Conservation (phyloP, 176 grass and related monocot genomes). For the Juncus effusus region DNA sequence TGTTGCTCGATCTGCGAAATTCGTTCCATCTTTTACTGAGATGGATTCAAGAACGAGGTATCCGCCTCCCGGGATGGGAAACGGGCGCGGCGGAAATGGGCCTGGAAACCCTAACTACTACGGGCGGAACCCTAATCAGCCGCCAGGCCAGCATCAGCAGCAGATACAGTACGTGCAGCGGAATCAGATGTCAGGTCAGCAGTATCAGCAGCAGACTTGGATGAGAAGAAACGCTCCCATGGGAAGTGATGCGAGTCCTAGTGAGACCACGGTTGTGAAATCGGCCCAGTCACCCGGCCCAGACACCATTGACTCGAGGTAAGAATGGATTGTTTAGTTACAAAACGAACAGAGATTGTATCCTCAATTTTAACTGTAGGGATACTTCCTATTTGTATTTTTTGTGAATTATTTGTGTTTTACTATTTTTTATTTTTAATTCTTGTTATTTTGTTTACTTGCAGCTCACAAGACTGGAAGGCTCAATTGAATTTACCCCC, state of each 20-base stretch:
- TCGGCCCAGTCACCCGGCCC: constrained; percentile 26
- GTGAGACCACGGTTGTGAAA: constrained; percentile 21
- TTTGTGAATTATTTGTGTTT: neutral
- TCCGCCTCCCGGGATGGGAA: constrained; percentile 57
- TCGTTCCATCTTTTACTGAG: neutral
- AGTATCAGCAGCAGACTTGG: constrained; percentile 58
- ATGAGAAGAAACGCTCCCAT: constrained; percentile 42
- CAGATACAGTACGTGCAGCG: constrained; percentile 48
- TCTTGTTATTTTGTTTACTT: neutral
- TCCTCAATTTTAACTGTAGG: neutral
- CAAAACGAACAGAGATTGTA: neutral
- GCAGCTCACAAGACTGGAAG: constrained; percentile 84
- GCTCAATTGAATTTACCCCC: constrained; percentile 68
- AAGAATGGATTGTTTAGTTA: constrained; percentile 14
- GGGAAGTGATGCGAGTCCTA: constrained; percentile 29
- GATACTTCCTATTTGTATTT: neutral
- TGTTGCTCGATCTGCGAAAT: neutral
- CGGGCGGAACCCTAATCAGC: constrained; percentile 43
- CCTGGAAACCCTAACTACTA: constrained; percentile 55
- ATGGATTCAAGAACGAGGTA: constrained; percentile 69
- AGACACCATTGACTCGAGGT: constrained; percentile 51
- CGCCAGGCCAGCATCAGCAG: constrained; percentile 29
- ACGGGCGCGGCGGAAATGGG: constrained; percentile 39
- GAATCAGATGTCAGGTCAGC: constrained; percentile 34
- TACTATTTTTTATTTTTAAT: constrained; percentile 1